Evolutionary conservation across 139 green algal genomes (phyloP).

Genomic region (Picochlorum sp.): DNA sequence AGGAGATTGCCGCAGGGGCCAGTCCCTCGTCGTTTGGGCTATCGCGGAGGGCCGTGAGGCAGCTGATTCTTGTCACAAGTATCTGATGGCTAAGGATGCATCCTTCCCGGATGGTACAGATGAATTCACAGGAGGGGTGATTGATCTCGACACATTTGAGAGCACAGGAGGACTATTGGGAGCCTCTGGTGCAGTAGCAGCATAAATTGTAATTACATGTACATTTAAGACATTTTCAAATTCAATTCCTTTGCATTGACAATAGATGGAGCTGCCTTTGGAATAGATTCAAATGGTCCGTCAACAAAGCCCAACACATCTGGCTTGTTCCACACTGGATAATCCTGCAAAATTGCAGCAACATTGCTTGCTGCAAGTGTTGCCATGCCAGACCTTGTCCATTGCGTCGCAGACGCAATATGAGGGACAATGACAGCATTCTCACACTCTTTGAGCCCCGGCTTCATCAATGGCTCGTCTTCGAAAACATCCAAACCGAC

Average conservation of each 20-base stretch:
- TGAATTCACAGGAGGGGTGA: slow-evolving; percentile 9
- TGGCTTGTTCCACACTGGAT: slow-evolving; percentile 58
- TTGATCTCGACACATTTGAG: slow-evolving; percentile 5
- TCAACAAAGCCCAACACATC: slow-evolving; percentile 85
- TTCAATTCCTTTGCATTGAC: slow-evolving; percentile 90
- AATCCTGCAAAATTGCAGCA: slow-evolving; percentile 55
- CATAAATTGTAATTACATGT: neutral
- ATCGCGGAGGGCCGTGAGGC: slow-evolving; percentile 84
- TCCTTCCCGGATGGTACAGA: slow-evolving; percentile 16
- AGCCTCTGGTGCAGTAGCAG: neutral
- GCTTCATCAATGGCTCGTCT: slow-evolving; percentile 92
- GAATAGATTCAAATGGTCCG: slow-evolving; percentile 56
- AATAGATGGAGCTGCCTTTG: slow-evolving; percentile 77
- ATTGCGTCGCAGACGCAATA: slow-evolving; percentile 92
- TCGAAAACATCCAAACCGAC: slow-evolving; percentile 92
- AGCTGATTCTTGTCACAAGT: slow-evolving; percentile 64
- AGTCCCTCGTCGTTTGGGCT: slow-evolving; percentile 86
- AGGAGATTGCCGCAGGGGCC: slow-evolving; percentile 87
- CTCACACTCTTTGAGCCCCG: slow-evolving; percentile 74
- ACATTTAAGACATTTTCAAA: slow-evolving; percentile 24
- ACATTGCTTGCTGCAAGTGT: slow-evolving; percentile 92
- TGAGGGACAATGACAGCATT: slow-evolving; percentile 97
- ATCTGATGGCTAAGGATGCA: slow-evolving; percentile 26
- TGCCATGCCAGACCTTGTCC: slow-evolving; percentile 84
- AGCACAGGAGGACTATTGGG: slow-evolving; percentile 10